Evolutionary conservation across 2,329 filamentous ascomycete genomes (phyloP), one percentile per base, ranked within the genome.

Genomic region (Grosmannia penicillata): DNA sequence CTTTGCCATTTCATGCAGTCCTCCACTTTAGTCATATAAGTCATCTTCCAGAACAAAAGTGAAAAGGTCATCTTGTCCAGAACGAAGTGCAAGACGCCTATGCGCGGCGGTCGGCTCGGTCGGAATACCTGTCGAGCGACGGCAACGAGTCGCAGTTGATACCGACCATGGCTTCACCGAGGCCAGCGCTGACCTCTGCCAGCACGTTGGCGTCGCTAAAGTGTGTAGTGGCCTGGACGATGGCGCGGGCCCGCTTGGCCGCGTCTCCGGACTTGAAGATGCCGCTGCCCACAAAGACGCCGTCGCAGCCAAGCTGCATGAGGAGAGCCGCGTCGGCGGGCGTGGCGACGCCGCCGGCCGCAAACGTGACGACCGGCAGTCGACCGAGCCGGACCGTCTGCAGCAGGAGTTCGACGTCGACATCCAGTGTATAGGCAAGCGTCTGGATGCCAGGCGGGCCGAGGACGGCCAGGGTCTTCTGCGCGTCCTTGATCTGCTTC

Each of bases 281-380:
- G 22, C 91, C 91, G 41, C 78, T 86, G 22, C 91, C 91, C 26
- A 98, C 91, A 56, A 98, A 98, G 26, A 98, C 91, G 42, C 91
- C 91, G 54, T 98, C 91, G 55, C 91, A 96, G 43, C 91, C 91
- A 47, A 98, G 68, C 69, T 96, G 89, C 91, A 98, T 98, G 89
- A 98, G 64, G 43, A 98, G 68, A 3, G 91, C 91, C 1, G 91
- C 91, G 60, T 98, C 91, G 0, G 91, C 91, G 0, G 91, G 91
- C 1, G 91, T 98, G n/a, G 91, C 91, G n/a, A 98, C 82, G 41
- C 91, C 91, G n/a, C 91, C 91, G 4, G 91, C 91, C 1, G 91
- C 91, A 51, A 98, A 96, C 69, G 96, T 96, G 47, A 98, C 91
- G 1, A 96, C 89, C 3, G 91, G 91, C 39, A 98, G 67, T 36